phyloP scores from a whole-genome alignment of 2,329 filamentous ascomycete species.

The Rhinocladiella mackenziei region DNA sequence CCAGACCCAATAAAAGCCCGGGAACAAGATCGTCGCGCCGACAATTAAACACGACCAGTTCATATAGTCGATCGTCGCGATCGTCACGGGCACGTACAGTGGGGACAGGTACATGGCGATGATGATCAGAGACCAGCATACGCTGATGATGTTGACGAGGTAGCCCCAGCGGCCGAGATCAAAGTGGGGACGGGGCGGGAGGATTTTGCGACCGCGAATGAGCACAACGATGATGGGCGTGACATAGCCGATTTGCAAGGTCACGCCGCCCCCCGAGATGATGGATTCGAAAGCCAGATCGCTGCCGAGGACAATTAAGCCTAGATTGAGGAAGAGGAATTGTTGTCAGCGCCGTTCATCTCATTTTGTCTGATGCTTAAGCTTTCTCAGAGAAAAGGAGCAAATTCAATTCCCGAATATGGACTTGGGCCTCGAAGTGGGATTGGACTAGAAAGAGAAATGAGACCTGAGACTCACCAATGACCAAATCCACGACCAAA shows the following conservation, averaged over 20 bases:
- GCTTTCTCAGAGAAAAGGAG: no score
- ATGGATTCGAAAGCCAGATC: slow-evolving; percentile 24
- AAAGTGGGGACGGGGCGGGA: slow-evolving; percentile 20
- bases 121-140: slow-evolving; percentile 22
- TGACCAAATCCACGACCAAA: slow-evolving; percentile 19
- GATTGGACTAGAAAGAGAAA: no score
- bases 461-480: slow-evolving; percentile 12
- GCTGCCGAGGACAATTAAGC: slow-evolving; percentile 22
- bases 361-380: no score
- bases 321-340: no score
- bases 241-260: slow-evolving; percentile 21
- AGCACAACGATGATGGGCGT: slow-evolving; percentile 22
- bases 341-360: no score
- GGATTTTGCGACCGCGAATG: slow-evolving; percentile 22
- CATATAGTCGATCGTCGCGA: slow-evolving; percentile 24
- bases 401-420: no score
- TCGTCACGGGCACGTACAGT: slow-evolving; percentile 24
- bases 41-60: slow-evolving; percentile 24
- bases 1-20: slow-evolving; percentile 25
- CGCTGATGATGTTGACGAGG: slow-evolving; percentile 21
- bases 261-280: slow-evolving; percentile 23
- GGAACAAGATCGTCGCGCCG: slow-evolving; percentile 21
- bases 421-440: no score
- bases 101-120: slow-evolving; percentile 22
- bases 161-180: slow-evolving; percentile 23